These are phyloP conservation scores for Arthrobotrys conoides DNA, from an alignment of 2,329 filamentous ascomycete genomes.

Conservation along the genomic window DNA sequence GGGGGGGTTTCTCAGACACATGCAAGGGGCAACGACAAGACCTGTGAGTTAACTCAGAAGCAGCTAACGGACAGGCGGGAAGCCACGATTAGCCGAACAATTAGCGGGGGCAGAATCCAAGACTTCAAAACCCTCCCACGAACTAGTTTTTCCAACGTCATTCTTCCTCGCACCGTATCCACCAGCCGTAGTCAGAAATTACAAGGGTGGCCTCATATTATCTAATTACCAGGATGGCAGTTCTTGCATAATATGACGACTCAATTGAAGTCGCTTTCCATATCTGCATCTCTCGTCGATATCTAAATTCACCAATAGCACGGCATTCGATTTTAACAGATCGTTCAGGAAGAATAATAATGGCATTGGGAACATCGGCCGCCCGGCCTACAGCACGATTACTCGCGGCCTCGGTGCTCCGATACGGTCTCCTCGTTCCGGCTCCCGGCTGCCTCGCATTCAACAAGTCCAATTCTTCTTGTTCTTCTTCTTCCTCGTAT, in stretches of 20 bases:
- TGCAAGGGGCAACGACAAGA: constrained; percentile 25
- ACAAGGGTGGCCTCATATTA: not conserved
- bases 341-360: not conserved
- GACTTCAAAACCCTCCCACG: not conserved
- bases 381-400: constrained; percentile 39
- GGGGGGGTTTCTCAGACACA: constrained; percentile 26
- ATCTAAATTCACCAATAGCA: not conserved
- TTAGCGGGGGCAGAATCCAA: not conserved
- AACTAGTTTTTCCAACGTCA: constrained; percentile 7
- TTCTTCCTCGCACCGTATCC: not conserved
- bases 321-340: not conserved
- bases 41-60: not conserved
- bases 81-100: constrained; percentile 26
- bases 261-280: not conserved
- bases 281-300: not conserved
- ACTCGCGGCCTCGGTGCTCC: constrained; percentile 50
- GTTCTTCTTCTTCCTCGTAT: constrained; percentile 4
- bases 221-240: constrained; percentile 2
- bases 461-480: constrained; percentile 21
- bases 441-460: constrained; percentile 53
- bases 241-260: constrained; percentile 1
- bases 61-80: constrained; percentile 17
- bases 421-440: constrained; percentile 55
- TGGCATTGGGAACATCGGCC: constrained; percentile 46
- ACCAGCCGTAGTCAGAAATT: not conserved